Base-by-base conservation (phyloP, 805 yeast genomes). In the Metschnikowia proteae region DNA sequence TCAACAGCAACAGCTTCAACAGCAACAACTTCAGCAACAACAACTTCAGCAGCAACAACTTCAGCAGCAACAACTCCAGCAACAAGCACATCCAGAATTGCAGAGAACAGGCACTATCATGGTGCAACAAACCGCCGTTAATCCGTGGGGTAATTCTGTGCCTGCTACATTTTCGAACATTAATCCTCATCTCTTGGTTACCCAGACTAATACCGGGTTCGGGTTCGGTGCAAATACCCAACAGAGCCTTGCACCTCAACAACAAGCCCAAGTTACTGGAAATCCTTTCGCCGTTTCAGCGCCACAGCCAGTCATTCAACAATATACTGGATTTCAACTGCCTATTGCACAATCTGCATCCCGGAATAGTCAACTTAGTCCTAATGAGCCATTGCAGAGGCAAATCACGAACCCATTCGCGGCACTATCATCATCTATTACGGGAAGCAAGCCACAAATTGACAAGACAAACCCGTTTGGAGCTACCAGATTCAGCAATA, bases 171-270 rank as follows among this genome's bases (percentile, higher is more conserved):
- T 52, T 11, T 40, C 48, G 3, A 46, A 31, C 46, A 43, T 41
- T 33, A 49, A 45, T 47, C 54, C 45, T 7, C 57, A 38, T 33
- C 32, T 29, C 41, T 31, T 9, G 26, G 27, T 44, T 8, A 47
- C 40, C 23, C 57, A 67, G 13, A 58, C 70, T 3, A 72, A 65
- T 52, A 80, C 84, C 5, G 85, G 84, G 10, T 75, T 75, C 32
- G 86, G 86, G 0, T 81, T 81, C 62, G 85, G 85, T 9, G 82
- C 81, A 1, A 77, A 73, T 57, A 70, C 66, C 5, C 59, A 54
- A 28, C 47, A 38, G 4, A 35, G 60, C 47, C 43, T 47, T n/a
- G 57, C 52, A 26, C 65, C 62, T 41, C 57, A 49, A 38, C 49
- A 47, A 29, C 46, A 41, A 22, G 48, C 48, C 10, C 49, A 38